Evolutionary conservation across 129 eudicot species (phyloP).

Genomic region (Chrysanthemum makinoi): DNA sequence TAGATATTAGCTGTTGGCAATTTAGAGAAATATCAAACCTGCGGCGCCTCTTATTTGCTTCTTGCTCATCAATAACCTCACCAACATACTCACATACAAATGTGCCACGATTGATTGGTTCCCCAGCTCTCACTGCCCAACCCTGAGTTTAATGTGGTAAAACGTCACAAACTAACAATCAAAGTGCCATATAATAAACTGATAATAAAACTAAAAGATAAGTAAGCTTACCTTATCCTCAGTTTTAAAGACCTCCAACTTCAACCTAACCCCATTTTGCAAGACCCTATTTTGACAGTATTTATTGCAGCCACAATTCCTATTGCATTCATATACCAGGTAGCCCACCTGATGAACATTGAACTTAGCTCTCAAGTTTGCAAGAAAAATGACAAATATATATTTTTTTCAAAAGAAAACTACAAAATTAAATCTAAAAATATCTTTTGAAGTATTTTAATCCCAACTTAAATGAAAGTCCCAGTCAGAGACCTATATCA

Average conservation of each 20-base stretch:
- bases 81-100: slow-evolving; percentile 92
- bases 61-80: slow-evolving; percentile 81
- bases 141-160: slow-evolving; percentile 55
- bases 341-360: slow-evolving; percentile 71
- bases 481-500: too few species aligned
- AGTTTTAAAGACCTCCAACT: slow-evolving; percentile 82
- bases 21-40: slow-evolving; percentile 47
- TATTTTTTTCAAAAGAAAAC: background rate
- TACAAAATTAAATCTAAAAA: too few species aligned
- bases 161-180: background rate
- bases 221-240: slow-evolving; percentile 59
- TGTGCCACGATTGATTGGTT: slow-evolving; percentile 70
- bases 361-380: slow-evolving; percentile 7
- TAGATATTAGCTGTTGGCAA: background rate
- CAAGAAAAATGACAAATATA: background rate
- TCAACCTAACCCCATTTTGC: slow-evolving; percentile 80
- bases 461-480: background rate
- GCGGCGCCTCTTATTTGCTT: slow-evolving; percentile 74
- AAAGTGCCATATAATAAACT: background rate
- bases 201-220: background rate
- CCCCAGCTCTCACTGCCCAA: slow-evolving; percentile 95
- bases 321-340: slow-evolving; percentile 91
- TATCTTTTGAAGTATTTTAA: too few species aligned
- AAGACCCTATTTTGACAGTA: slow-evolving; percentile 86
- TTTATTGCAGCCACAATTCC: slow-evolving; percentile 65